phyloP scores from a whole-genome alignment of 2,329 filamentous ascomycete species.

The Cladosporium sp. region DNA sequence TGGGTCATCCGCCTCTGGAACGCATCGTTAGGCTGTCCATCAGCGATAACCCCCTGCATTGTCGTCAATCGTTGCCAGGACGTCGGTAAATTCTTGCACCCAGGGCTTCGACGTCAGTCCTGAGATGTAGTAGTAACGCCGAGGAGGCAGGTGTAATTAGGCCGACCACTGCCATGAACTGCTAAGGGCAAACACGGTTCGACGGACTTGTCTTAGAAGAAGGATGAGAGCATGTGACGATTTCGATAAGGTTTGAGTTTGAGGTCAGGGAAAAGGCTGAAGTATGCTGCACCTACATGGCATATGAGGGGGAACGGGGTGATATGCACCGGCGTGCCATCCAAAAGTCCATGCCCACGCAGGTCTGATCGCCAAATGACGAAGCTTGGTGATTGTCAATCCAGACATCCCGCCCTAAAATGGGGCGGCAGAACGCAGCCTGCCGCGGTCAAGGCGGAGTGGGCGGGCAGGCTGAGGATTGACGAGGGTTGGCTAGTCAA shows the following conservation, averaged over 20 bases:
- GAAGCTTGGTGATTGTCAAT: not conserved
- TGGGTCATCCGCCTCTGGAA: not conserved
- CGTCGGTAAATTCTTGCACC: too few species aligned
- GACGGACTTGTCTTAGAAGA: too few species aligned
- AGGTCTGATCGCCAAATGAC: not conserved
- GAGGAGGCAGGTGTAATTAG: too few species aligned
- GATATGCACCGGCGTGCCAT: not conserved
- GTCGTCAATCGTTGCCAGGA: not conserved
- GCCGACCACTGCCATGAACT: not conserved
- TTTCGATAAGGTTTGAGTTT: not conserved
- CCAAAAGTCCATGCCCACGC: not conserved
- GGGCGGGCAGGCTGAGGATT: not conserved
- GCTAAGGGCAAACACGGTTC: too few species aligned
- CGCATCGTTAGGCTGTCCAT: not conserved
- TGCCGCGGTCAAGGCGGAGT: not conserved
- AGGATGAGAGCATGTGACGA: not conserved
- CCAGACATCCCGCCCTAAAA: not conserved
- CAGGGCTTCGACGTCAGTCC: too few species aligned
- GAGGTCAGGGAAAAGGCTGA: not conserved
- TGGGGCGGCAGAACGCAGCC: conserved; percentile 1
- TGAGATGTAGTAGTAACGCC: too few species aligned
- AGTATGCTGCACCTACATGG: not conserved
- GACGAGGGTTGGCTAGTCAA: not conserved
- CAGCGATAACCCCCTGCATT: not conserved
- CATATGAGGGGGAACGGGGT: not conserved